Conservation (phyloP, 2,329 filamentous ascomycete species). For the Penicillium crustosum region DNA sequence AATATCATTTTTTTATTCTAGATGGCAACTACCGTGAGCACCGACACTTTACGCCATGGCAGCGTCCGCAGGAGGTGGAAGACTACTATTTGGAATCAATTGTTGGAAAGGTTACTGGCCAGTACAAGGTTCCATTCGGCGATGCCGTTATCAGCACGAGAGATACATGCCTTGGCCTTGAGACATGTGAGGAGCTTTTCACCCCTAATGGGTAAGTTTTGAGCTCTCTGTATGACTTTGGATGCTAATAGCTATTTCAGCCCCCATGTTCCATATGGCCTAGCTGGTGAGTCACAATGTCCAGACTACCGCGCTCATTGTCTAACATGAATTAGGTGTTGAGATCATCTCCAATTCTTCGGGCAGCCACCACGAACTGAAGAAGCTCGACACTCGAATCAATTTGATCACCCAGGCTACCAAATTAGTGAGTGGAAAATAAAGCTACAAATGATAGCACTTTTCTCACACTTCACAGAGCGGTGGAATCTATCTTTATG, state of each 20-base stretch:
- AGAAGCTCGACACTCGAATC: constrained; percentile 65
- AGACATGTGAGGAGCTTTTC: constrained; percentile 70
- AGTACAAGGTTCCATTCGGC: constrained; percentile 63
- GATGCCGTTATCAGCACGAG: constrained; percentile 63
- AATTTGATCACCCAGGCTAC: constrained; percentile 67
- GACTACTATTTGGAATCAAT: constrained; percentile 63
- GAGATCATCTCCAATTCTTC: constrained; percentile 72
- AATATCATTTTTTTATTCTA: constrained; percentile 3
- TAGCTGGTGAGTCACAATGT: constrained; percentile 46
- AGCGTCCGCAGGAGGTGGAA: constrained; percentile 56
- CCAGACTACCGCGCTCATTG: background rate
- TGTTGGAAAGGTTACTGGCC: constrained; percentile 57
- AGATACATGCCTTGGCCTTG: constrained; percentile 63
- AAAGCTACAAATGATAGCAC: no score
- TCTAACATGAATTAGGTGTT: constrained; percentile 43
- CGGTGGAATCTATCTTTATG: constrained; percentile 57
- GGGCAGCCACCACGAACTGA: constrained; percentile 66
- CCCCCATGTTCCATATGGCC: constrained; percentile 49
- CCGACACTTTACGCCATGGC: constrained; percentile 65
- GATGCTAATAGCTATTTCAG: background rate
- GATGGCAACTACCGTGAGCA: constrained; percentile 65
- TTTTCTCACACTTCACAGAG: constrained; percentile 14
- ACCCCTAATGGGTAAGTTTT: constrained; percentile 48
- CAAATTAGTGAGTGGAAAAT: constrained; percentile 20
- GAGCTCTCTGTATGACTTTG: background rate